Evolutionary conservation across 2,329 filamentous ascomycete species (phyloP).

Genomic region (Penicillium frequentans): DNA sequence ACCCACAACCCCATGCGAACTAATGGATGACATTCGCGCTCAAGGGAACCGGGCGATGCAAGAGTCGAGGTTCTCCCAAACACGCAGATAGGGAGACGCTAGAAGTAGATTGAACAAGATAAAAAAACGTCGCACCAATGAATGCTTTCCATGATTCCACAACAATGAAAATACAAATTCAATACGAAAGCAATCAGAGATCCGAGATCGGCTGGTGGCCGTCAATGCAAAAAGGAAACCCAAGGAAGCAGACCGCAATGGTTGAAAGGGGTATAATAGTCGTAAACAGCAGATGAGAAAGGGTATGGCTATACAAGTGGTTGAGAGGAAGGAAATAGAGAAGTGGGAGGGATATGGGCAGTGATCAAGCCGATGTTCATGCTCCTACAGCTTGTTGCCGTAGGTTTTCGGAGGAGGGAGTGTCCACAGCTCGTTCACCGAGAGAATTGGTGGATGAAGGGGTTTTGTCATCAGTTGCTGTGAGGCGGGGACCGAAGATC

Average conservation of each 20-base stretch:
- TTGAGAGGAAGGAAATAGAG: background rate
- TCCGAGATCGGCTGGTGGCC: constrained; percentile 5
- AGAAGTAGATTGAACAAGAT: background rate
- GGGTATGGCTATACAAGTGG: constrained; percentile 18
- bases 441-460: constrained; percentile 18
- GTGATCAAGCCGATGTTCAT: constrained; percentile 1
- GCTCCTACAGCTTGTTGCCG: constrained; percentile 23
- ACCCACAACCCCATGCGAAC: background rate
- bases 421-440: constrained; percentile 16
- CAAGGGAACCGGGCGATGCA: background rate
- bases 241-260: constrained; percentile 9
- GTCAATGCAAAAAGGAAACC: constrained; percentile 17
- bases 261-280: constrained; percentile 18
- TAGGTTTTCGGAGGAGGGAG: constrained; percentile 22
- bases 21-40: background rate
- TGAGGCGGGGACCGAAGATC: constrained; percentile 10
- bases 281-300: constrained; percentile 15
- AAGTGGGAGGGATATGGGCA: background rate
- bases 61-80: background rate
- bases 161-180: background rate
- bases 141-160: background rate
- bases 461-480: constrained; percentile 9
- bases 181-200: constrained; percentile 4
- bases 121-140: background rate
- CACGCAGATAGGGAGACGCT: background rate